phyloP scores from a whole-genome alignment of 495 filamentous ascomycete genomes.

The Baudoinia panamericana region DNA sequence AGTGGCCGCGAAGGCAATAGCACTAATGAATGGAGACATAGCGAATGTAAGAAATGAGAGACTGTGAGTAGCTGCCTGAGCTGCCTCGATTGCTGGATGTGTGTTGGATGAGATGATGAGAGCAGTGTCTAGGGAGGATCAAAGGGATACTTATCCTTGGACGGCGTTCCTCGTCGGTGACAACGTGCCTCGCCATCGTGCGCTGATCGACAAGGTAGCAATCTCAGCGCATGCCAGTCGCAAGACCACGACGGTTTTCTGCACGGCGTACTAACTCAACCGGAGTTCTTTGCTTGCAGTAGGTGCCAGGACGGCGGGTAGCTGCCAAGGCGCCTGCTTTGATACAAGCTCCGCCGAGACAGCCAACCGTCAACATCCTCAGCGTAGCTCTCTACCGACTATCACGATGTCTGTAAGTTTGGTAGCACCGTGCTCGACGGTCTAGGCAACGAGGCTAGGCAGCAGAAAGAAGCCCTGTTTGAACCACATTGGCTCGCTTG shows the following conservation, averaged over 20 bases:
- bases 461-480: background rate
- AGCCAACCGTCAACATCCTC: constrained; percentile 1
- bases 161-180: background rate
- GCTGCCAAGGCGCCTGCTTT: background rate
- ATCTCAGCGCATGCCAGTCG: constrained; percentile 13
- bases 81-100: background rate
- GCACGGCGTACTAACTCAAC: background rate
- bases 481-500: background rate
- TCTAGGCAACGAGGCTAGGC: background rate
- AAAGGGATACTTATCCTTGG: background rate
- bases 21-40: constrained; percentile 16
- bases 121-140: background rate
- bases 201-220: constrained; percentile 1
- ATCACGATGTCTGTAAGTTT: too few relatives aligned
- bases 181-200: background rate
- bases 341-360: background rate
- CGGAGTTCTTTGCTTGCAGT: background rate
- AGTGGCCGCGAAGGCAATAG: constrained; percentile 17
- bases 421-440: too few relatives aligned
- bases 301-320: background rate
- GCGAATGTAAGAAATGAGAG: constrained; percentile 4
- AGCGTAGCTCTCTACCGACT: too few relatives aligned
- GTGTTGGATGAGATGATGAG: background rate
- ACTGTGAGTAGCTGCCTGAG: background rate
- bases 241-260: background rate